These are phyloP conservation scores for Picochlorum sp. DNA, from an alignment of 139 green algal genomes.

Conservation along the genomic window DNA sequence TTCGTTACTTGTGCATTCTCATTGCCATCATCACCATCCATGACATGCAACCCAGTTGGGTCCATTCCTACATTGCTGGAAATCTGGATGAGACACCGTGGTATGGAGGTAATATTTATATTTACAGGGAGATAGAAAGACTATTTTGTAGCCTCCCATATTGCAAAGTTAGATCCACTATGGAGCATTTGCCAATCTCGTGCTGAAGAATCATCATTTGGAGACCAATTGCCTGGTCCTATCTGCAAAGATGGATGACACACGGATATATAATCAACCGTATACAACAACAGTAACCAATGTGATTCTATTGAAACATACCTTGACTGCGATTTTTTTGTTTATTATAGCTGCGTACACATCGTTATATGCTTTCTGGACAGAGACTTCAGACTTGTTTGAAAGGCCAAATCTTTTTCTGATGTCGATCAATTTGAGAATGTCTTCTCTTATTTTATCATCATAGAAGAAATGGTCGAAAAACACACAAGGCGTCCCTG, in stretches of 20 bases:
- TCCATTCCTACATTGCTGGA: too few species aligned
- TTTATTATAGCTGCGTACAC: conserved; percentile 78
- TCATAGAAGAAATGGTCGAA: conserved; percentile 60
- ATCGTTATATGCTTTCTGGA: conserved; percentile 44
- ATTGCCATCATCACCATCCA: too few species aligned
- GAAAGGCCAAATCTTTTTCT: conserved; percentile 57
- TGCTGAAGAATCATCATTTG: conserved; percentile 48
- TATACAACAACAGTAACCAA: not conserved
- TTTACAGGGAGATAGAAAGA: too few species aligned
- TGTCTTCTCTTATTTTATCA: conserved; percentile 11
- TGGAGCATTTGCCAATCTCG: conserved; percentile 45
- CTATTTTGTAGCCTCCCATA: conserved; percentile 53
- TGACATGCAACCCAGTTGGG: too few species aligned
- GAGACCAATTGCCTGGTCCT: conserved; percentile 48
- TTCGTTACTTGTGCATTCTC: too few species aligned
- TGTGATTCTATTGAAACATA: conserved; percentile 4
- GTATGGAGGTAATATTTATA: too few species aligned
- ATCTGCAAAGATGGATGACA: conserved; percentile 3
- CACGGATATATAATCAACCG: conserved; percentile 7
- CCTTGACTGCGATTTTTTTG: conserved; percentile 70
- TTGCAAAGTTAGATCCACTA: conserved; percentile 65
- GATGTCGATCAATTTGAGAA: conserved; percentile 65
- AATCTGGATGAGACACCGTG: too few species aligned
- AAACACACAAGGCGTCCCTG: conserved; percentile 68
- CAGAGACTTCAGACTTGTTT: conserved; percentile 37